Base-by-base conservation (phyloP, 208 protist genomes). In the Trypanosoma caninum region DNA sequence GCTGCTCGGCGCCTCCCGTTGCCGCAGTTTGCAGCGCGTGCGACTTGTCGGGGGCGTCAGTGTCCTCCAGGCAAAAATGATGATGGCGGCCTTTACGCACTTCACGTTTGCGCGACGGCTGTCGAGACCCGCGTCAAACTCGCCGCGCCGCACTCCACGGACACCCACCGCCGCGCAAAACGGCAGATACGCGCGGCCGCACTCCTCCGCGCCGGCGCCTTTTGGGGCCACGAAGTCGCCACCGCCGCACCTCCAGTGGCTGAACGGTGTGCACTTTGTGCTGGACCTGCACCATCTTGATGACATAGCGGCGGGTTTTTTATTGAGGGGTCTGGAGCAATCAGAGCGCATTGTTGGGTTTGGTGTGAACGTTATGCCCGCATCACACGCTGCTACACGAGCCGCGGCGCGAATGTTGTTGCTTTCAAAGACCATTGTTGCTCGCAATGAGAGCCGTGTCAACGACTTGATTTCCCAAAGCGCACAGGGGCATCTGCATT, bases 41-140 rank as follows among this genome's bases (percentile, higher is more conserved):
- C 69, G 70, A 3, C 10, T 91, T 9, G 56, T 79, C 3, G 80
- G 80, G 9, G 84, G 80, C 1, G 55, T 84, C 7, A 78, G 66
- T 30, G 35, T 76, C 22, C 57, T 76, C 51, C 75, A 91, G 56
- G 73, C 72, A 11, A 66, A 67, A 34, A 80, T 82, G 50, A 52
- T 91, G 13, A 69, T 87, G 40, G 57, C 72, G 13, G 72, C 71
- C 8, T 80, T 91, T 40, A 40, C 46, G 7, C 40, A 71, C 23
- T 64, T 82, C 22, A 77, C 79, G 1, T 53, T 82, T 35, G 57
- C 38, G 0, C 27, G 40, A 16, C 59, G 27, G 28, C 28, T 11
- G 3, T 56, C 48, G 20, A 58, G 62, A 22, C 14, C 53, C 13
- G 8, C 40, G 7, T 51, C 51, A 8, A 10, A 18, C 3, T 8